Conservation (phyloP, 2,329 filamentous ascomycete genomes). For the Fusarium decemcellulare region DNA sequence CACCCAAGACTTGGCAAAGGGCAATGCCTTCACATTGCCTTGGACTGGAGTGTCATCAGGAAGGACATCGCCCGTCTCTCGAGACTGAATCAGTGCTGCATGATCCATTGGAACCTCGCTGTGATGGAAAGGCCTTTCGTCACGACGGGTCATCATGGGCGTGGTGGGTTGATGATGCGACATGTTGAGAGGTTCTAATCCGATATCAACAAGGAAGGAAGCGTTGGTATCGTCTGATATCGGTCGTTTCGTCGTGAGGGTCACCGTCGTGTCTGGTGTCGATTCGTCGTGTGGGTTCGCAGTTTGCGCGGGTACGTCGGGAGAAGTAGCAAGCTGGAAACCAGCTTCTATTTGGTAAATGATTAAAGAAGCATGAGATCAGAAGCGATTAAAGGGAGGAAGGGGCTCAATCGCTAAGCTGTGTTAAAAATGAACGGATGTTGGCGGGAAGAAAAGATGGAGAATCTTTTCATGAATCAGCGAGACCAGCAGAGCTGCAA, state of each 20-base stretch:
- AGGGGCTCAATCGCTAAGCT: constrained; percentile 1
- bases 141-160: constrained; percentile 48
- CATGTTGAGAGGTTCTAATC: constrained; percentile 43
- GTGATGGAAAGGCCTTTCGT: constrained; percentile 51
- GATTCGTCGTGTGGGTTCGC: constrained; percentile 7
- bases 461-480: constrained; percentile 40
- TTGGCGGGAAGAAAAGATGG: constrained; percentile 23
- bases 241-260: background rate
- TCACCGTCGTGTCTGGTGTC: constrained; percentile 9
- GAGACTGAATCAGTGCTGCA: constrained; percentile 67
- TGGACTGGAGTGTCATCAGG: constrained; percentile 57
- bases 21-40: constrained; percentile 57
- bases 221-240: background rate
- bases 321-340: background rate
- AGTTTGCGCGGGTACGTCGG: constrained; percentile 20
- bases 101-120: constrained; percentile 50
- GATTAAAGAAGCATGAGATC: constrained; percentile 1
- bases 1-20: constrained; percentile 85
- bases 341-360: constrained; percentile 12
- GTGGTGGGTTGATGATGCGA: constrained; percentile 47
- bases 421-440: constrained; percentile 19
- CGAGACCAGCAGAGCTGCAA: constrained; percentile 20
- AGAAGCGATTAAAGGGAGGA: background rate
- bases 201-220: background rate
- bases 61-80: constrained; percentile 71